Conservation (phyloP, 306 rosid species). For the Notholithocarpus densiflorus region DNA sequence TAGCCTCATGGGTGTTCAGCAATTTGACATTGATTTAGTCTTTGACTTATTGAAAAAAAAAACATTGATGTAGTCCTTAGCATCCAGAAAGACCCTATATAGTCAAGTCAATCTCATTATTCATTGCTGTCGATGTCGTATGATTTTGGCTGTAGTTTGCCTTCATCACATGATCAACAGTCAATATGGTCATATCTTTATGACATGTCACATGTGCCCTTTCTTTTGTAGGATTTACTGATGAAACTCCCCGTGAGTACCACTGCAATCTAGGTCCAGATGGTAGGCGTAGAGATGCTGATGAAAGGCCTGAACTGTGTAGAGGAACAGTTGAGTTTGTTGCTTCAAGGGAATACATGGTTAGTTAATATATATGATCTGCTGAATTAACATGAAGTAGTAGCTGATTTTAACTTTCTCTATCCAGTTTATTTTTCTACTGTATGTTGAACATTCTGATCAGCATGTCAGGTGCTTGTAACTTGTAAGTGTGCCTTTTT, state of each 20-base stretch:
- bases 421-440: too few species aligned
- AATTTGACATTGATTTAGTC: too few species aligned
- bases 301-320: slow-evolving; percentile 92
- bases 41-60: too few species aligned
- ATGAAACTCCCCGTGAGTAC: slow-evolving; percentile 97
- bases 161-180: too few species aligned
- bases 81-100: not conserved
- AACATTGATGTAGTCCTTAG: too few species aligned
- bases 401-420: not conserved
- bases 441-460: too few species aligned
- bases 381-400: not conserved
- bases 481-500: too few species aligned
- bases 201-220: not conserved
- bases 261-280: slow-evolving; percentile 99
- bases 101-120: not conserved
- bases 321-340: slow-evolving; percentile 98
- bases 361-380: slow-evolving; percentile 41
- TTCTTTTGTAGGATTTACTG: slow-evolving; percentile 77
- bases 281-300: slow-evolving; percentile 96
- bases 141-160: not conserved
- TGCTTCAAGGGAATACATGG: slow-evolving; percentile 96
- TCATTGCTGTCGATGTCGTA: not conserved
- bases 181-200: not conserved
- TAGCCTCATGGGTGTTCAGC: too few species aligned
- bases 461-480: too few species aligned